A percentile compares a stretch with the other conserved stretches of the same genome.
These are phyloP conservation scores for Pythium aristosporum DNA, from an alignment of 352 stramenopile species.

Conservation along the genomic window DNA sequence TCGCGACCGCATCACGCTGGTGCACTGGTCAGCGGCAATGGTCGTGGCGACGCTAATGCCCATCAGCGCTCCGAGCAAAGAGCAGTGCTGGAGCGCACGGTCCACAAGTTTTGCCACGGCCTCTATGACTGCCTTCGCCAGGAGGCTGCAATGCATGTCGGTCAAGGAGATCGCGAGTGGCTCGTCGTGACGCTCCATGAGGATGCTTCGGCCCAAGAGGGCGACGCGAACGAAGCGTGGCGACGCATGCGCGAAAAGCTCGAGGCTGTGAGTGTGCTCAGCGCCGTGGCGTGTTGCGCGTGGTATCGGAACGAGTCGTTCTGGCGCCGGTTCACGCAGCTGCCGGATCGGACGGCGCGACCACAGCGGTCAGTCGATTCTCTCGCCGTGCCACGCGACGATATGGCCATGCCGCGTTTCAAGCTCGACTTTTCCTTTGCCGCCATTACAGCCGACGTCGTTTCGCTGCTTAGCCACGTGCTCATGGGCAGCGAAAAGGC, in stretches of 20 bases:
- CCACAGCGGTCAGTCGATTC: not conserved
- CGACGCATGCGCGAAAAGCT: conserved; percentile 16
- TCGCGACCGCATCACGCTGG: conserved; percentile 3
- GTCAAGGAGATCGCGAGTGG: not conserved
- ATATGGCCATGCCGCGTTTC: conserved; percentile 35
- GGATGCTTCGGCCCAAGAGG: not conserved
- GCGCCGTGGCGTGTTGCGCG: conserved; percentile 16
- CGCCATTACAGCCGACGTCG: conserved; percentile 30
- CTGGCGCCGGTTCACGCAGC: conserved; percentile 16
- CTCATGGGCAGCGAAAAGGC: conserved; percentile 26
- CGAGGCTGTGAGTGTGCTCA: conserved; percentile 21
- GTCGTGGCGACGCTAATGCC: not conserved
- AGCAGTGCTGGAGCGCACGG: conserved; percentile 1
- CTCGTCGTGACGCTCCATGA: conserved; percentile 7
- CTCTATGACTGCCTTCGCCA: not conserved
- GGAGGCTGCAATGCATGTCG: not conserved
- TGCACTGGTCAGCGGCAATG: not conserved
- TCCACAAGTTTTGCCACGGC: conserved; percentile 11
- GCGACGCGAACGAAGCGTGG: conserved; percentile 3
- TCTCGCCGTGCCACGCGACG: conserved; percentile 11
- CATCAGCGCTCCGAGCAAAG: not conserved
- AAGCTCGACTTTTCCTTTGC: conserved; percentile 37
- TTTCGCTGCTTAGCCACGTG: conserved; percentile 29
- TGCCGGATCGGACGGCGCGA: not conserved
- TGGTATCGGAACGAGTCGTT: conserved; percentile 16